Evolutionary conservation across 352 stramenopile species (phyloP).

Genomic region (Globisporangium cederbergense): DNA sequence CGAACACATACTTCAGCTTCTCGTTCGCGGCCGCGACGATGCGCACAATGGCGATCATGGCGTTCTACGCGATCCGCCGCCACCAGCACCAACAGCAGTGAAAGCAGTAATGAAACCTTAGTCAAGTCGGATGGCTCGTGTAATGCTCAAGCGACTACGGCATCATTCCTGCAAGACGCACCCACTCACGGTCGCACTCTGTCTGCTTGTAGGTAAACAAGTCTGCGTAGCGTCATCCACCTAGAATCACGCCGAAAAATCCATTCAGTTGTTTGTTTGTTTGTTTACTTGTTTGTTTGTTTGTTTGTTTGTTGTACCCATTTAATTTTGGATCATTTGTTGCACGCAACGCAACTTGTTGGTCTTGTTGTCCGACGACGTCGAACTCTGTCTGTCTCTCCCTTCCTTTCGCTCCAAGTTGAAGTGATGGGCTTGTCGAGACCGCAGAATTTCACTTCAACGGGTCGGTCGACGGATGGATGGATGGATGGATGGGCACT

Average conservation of each 20-base stretch:
- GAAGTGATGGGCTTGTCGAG: neutral
- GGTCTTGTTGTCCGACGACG: too few species aligned
- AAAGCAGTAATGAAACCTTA: neutral
- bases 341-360: neutral
- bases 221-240: neutral
- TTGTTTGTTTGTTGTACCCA: neutral
- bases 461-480: neutral
- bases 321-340: neutral
- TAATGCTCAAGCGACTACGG: too few species aligned
- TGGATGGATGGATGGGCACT: neutral
- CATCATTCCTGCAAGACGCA: too few species aligned
- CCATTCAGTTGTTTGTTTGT: neutral
- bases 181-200: too few species aligned
- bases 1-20: conserved; percentile 18
- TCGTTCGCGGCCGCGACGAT: conserved; percentile 17
- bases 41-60: conserved; percentile 19
- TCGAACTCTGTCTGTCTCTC: neutral
- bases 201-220: neutral
- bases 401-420: neutral
- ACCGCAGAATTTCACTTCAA: neutral
- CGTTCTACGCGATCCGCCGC: conserved; percentile 15
- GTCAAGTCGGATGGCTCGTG: neutral
- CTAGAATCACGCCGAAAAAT: neutral
- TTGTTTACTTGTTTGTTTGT: neutral
- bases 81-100: conserved; percentile 43